phyloP scores from a whole-genome alignment of 1,139 yeast genomes.

The Blastobotrys elegans region DNA sequence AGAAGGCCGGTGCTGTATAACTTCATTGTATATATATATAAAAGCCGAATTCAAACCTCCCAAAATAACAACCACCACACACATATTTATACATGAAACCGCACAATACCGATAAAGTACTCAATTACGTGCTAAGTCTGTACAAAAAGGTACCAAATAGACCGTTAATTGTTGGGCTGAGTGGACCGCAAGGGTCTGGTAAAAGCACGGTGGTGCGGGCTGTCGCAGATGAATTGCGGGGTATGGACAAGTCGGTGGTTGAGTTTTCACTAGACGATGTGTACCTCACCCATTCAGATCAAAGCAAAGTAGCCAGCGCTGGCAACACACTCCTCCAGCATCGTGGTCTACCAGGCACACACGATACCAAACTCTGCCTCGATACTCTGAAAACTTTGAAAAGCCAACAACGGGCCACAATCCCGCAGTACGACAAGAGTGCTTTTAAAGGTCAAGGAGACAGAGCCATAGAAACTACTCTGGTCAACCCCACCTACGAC shows the following conservation, averaged over 20 bases:
- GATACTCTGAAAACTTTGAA: conserved; percentile 28
- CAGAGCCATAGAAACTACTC: conserved; percentile 37
- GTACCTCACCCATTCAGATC: conserved; percentile 64
- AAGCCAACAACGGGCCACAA: conserved; percentile 29
- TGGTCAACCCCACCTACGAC: conserved; percentile 42
- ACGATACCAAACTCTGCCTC: conserved; percentile 53
- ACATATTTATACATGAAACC: conserved; percentile 3
- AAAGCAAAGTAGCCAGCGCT: conserved; percentile 40
- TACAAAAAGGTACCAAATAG: conserved; percentile 1
- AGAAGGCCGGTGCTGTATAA: conserved; percentile 45
- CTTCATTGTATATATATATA: not conserved
- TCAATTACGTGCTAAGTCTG: conserved; percentile 9
- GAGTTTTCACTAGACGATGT: conserved; percentile 83
- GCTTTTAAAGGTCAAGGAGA: conserved; percentile 75
- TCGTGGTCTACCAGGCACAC: conserved; percentile 93
- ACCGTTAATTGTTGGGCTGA: conserved; percentile 63
- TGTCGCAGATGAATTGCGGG: conserved; percentile 38
- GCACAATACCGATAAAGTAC: conserved; percentile 12
- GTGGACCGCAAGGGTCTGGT: conserved; percentile 95
- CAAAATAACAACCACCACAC: not conserved
- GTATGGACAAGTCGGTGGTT: conserved; percentile 42
- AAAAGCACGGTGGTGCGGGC: conserved; percentile 62
- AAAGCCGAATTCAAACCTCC: not conserved
- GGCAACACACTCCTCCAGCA: conserved; percentile 62
- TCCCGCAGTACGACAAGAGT: conserved; percentile 81